phyloP scores from a whole-genome alignment of 2,329 filamentous ascomycete genomes.

The Phaeosphaeria sp. region DNA sequence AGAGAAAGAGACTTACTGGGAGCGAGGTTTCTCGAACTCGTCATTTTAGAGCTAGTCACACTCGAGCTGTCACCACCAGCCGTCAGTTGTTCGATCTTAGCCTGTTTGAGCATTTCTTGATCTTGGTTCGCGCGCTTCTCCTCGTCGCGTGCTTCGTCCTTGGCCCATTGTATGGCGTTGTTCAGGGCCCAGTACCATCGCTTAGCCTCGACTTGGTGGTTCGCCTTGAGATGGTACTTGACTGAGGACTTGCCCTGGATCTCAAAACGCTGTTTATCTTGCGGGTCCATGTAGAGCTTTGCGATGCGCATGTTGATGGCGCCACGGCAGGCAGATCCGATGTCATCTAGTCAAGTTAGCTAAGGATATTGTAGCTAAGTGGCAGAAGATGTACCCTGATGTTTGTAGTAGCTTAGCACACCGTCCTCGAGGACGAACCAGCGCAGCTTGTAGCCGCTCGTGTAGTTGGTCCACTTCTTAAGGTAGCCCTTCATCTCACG shows the following conservation, averaged over 20 bases:
- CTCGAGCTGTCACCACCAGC: constrained; percentile 51
- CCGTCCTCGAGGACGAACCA: constrained; percentile 99
- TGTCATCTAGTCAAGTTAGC: constrained; percentile 69
- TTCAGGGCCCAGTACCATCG: constrained; percentile 99
- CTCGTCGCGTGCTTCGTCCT: constrained; percentile 94
- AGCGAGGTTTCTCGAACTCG: constrained; percentile 36
- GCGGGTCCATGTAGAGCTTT: constrained; percentile 90
- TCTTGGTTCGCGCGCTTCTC: constrained; percentile 76
- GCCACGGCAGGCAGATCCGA: constrained; percentile 91
- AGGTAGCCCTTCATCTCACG: constrained; percentile 98
- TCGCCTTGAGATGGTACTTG: constrained; percentile 97
- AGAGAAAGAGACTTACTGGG: constrained; percentile 27
- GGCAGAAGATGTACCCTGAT: constrained; percentile 65
- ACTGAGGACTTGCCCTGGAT: constrained; percentile 98
- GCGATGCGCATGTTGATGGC: constrained; percentile 99
- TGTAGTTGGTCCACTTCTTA: constrained; percentile 99
- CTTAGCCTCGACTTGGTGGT: constrained; percentile 97
- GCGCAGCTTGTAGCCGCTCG: constrained; percentile 91
- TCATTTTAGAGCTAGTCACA: constrained; percentile 42
- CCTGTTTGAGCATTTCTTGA: constrained; percentile 75
- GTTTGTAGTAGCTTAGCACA: constrained; percentile 98
- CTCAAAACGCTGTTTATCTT: constrained; percentile 97
- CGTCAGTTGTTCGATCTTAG: constrained; percentile 74
- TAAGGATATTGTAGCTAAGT: background rate
- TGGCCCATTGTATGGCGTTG: constrained; percentile 98